Conservation (phyloP, 768 basidiomycete species). For the Pulveroboletus sp. region DNA sequence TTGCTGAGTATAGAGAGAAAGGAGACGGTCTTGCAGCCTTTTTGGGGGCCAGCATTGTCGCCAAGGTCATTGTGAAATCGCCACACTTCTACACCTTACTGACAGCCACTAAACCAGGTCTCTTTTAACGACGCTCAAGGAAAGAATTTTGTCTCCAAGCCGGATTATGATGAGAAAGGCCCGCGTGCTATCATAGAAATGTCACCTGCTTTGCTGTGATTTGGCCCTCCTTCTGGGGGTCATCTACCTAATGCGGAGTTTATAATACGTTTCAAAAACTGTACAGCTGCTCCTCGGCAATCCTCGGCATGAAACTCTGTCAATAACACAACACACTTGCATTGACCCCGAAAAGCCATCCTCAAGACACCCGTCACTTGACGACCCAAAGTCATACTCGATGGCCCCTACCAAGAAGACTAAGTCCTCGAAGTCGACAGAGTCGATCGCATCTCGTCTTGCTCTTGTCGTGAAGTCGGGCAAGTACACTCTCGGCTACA, state of each 20-base stretch:
- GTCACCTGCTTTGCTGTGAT: constrained; percentile 66
- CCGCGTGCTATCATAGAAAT: constrained; percentile 74
- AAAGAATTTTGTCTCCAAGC: constrained; percentile 73
- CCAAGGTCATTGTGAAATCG: constrained; percentile 51
- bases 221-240: constrained; percentile 2
- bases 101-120: constrained; percentile 41
- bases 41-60: constrained; percentile 78
- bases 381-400: constrained; percentile 26
- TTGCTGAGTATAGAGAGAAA: constrained; percentile 82
- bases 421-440: constrained; percentile 88
- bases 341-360: constrained; percentile 7
- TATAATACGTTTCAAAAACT: constrained; percentile 24
- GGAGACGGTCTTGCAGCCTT: constrained; percentile 80
- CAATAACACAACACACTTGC: neutral
- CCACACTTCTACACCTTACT: neutral
- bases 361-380: constrained; percentile 11
- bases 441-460: constrained; percentile 89
- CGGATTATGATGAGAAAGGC: constrained; percentile 68
- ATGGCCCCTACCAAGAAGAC: constrained; percentile 97
- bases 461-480: constrained; percentile 98
- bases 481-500: constrained; percentile 96
- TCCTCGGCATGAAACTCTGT: constrained; percentile 15
- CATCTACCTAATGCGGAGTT: constrained; percentile 18
- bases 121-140: constrained; percentile 65
- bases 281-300: constrained; percentile 24